Evolutionary conservation across 306 rosid species (phyloP).

Genomic region (Quillaja saponaria): DNA sequence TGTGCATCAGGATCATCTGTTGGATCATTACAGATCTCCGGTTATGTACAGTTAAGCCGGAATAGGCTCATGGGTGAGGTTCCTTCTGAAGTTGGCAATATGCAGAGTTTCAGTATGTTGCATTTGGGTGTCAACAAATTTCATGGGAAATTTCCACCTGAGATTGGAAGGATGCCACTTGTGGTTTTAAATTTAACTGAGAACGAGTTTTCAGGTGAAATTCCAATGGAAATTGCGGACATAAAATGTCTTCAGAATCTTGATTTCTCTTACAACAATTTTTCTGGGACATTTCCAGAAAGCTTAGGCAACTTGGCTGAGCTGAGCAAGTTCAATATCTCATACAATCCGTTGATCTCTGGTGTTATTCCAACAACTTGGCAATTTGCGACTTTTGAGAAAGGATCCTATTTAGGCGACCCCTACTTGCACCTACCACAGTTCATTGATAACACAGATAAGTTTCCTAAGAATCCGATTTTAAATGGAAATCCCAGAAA

Average conservation of each 20-base stretch:
- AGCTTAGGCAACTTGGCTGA: conserved; percentile 61
- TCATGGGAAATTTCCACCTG: conserved; percentile 66
- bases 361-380: conserved; percentile 57
- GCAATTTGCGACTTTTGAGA: conserved; percentile 76
- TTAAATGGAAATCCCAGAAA: conserved; percentile 13
- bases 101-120: conserved; percentile 72
- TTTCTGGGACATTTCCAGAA: conserved; percentile 70
- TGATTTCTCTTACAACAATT: conserved; percentile 81
- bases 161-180: conserved; percentile 57
- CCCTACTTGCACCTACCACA: conserved; percentile 61
- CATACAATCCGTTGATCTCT: conserved; percentile 69
- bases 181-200: conserved; percentile 58
- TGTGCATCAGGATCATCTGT: conserved; percentile 51
- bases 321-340: conserved; percentile 85
- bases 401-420: conserved; percentile 63
- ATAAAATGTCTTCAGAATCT: conserved; percentile 66
- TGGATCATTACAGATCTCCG: conserved; percentile 53
- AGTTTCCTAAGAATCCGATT: conserved; percentile 4
- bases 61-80: conserved; percentile 70
- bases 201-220: conserved; percentile 77
- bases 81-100: conserved; percentile 63
- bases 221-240: conserved; percentile 59
- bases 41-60: conserved; percentile 78
- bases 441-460: conserved; percentile 40
- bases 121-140: conserved; percentile 66